These are phyloP conservation scores for Moesziomyces antarcticus DNA, from an alignment of 1,284 basidiomycete genomes.

Conservation along the genomic window DNA sequence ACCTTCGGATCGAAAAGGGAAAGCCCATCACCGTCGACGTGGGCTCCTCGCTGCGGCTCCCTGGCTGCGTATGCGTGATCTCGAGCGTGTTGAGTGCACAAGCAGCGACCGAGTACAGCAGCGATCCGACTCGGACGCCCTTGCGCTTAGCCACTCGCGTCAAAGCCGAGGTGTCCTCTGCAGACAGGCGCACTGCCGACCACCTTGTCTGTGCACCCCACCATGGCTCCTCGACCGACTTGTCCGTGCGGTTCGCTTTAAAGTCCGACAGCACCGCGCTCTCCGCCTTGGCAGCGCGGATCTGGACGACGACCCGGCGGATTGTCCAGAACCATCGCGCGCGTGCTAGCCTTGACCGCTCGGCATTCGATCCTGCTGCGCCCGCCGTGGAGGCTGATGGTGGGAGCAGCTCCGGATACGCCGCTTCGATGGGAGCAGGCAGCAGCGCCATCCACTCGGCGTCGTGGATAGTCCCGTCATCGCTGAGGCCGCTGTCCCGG, in stretches of 20 bases:
- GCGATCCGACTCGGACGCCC: slow-evolving; percentile 31
- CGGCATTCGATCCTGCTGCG: not conserved
- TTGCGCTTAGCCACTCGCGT: slow-evolving; percentile 32
- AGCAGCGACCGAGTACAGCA: slow-evolving; percentile 38
- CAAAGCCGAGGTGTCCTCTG: slow-evolving; percentile 20
- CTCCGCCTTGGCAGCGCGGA: slow-evolving; percentile 23
- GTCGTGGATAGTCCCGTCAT: not conserved
- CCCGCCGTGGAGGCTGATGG: not conserved
- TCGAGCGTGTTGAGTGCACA: slow-evolving; percentile 45
- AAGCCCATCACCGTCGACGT: slow-evolving; percentile 42
- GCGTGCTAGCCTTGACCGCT: slow-evolving; percentile 11
- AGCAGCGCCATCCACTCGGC: slow-evolving; percentile 20
- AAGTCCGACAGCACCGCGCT: slow-evolving; percentile 33
- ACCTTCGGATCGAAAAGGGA: slow-evolving; percentile 34
- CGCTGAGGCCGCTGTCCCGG: not conserved
- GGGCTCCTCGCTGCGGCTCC: slow-evolving; percentile 7
- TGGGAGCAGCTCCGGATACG: slow-evolving; percentile 33
- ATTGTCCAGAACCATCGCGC: slow-evolving; percentile 50
- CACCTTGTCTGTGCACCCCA: slow-evolving; percentile 46
- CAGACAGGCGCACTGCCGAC: slow-evolving; percentile 26
- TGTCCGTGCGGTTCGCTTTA: slow-evolving; percentile 16
- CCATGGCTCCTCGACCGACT: slow-evolving; percentile 26
- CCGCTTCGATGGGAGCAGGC: slow-evolving; percentile 34
- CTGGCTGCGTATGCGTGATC: slow-evolving; percentile 1
- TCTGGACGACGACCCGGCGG: slow-evolving; percentile 30